Evolutionary conservation across 192 early-diverging fungal species (phyloP), one percentile per base, ranked within the genome.

Genomic region (Cetraspora pellucida): DNA sequence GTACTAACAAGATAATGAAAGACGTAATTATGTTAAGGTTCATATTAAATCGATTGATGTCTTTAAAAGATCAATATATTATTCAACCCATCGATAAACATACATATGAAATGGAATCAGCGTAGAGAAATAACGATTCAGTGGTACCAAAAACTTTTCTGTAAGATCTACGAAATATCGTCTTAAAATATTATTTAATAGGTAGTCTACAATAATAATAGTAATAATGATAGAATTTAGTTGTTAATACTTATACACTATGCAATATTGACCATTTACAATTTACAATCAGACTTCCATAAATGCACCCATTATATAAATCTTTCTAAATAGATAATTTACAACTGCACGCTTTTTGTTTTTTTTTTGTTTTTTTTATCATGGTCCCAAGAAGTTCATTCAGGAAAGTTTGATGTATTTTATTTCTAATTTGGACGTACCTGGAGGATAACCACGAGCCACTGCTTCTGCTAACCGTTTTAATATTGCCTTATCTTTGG

Each of bases 101-200:
- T 77, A 87, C 90, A 88, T 87, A 66, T 88, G 74, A 31, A 81
- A 75, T 25, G 96, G 93, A 58, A 99, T 88, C 67, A 97, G 80
- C 3, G 93, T 92, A 76, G 92, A 90, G 82, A 97, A 99, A 79
- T 98, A 95, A 16, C 94, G 90, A 77, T 98, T 95, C 66, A 99
- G 83, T n/a, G 97, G 97, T 30, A 93, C 94, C 75, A 99, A 81
- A 77, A 99, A 97, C 83, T 93, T 88, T 77, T 96, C 95, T 0
- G 96, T 96, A 55, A 99, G 81, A 59, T 97, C 96, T 19, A 93
- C 87, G 88, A 98, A 98, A 80, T 99, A 90, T 61, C 95, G 85
- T 27, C 97, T 86, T 52, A 99, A 82, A 79, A 92, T 91, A 82
- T 99, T 99, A 85, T 99, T 94, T 54, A 98, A 79, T n/a, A 91